Evolutionary conservation across 2,329 filamentous ascomycete species (phyloP), one percentile per base, ranked within the genome.

Genomic region (Xylaria hypoxylon): DNA sequence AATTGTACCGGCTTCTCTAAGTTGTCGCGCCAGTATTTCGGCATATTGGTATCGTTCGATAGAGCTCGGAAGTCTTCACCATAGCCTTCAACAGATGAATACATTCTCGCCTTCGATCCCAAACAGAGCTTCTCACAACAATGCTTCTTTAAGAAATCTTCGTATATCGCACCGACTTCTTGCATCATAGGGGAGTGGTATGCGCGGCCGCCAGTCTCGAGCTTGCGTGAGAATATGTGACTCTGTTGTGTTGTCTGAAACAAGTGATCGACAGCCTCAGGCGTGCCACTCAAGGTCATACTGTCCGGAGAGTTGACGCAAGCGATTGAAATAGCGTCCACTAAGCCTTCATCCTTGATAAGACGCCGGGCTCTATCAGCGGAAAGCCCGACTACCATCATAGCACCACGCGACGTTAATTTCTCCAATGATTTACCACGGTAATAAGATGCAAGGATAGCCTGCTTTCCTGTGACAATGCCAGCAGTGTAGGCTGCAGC

Each of bases 401-500:
- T 76, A 17, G 52, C 60, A 0, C 74, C 73, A 2, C 28, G 10
- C 0, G 1, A 0, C 2, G 10, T 19, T n/a, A 48, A 3, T 8
- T 57, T 22, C 1, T 17, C 42, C 0, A 70, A 58, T 1, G 67
- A 55, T 7, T 13, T 53, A 1, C 75, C 74, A 1, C 75, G 68
- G 45, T 68, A 47, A 35, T 72, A 75, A 0, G 70, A 72, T 2
- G 62, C 44, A 0, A 65, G 33, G 1, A 75, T 72, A 15, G 73
- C 70, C n/a, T 69, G 47, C 1, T 42, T 1, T 0, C 15, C 13
- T 1, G 13, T 65, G 2, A 78, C 64, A 1, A 69, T 60, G 0
- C 78, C 79, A 0, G 78, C 76, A 2, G 77, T 77, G 56, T 81
- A 83, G 0, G 81, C 81, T 0, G 81, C 81, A 0, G 80, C 80